Conservation (phyloP, 306 rosid genomes). For the Sesbania bispinosa region DNA sequence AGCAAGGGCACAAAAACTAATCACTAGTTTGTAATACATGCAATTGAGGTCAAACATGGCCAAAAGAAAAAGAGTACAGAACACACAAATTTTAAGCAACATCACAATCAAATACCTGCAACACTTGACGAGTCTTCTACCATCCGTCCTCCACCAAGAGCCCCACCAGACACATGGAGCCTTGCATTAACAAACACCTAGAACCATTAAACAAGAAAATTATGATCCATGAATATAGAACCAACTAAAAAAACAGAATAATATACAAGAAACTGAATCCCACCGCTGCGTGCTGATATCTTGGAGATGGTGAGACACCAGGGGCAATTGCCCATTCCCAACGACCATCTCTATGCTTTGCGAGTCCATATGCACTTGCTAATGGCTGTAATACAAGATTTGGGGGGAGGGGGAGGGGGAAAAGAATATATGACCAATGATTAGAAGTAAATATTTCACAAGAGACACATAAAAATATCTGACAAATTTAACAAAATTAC, state of each 20-base stretch:
- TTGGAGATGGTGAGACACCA: slow-evolving; percentile 97
- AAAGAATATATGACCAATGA: background rate
- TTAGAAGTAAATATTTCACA: slow-evolving; percentile 16
- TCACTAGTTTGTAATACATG: slow-evolving; percentile 9
- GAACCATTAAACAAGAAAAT: slow-evolving; percentile 30
- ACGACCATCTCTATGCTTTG: slow-evolving; percentile 99
- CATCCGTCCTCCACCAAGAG: slow-evolving; percentile 99
- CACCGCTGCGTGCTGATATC: slow-evolving; percentile 99
- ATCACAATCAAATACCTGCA: slow-evolving; percentile 69
- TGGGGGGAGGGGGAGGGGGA: background rate
- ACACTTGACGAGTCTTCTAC: slow-evolving; percentile 98
- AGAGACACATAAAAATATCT: slow-evolving; percentile 10
- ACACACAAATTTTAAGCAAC: slow-evolving; percentile 14
- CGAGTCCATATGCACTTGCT: slow-evolving; percentile 99
- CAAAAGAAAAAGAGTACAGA: background rate
- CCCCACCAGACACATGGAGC: slow-evolving; percentile 98
- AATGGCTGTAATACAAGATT: slow-evolving; percentile 63
- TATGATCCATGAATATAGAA: slow-evolving; percentile 29
- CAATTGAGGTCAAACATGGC: slow-evolving; percentile 8
- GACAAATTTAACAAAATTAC: background rate
- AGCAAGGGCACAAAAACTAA: slow-evolving; percentile 9
- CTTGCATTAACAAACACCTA: slow-evolving; percentile 99
- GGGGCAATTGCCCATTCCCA: slow-evolving; percentile 99
- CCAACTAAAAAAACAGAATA: slow-evolving; percentile 6
- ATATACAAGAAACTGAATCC: slow-evolving; percentile 37